Conservation (phyloP, 2,329 filamentous ascomycete species). For the Xylariomycetidae sp. region DNA sequence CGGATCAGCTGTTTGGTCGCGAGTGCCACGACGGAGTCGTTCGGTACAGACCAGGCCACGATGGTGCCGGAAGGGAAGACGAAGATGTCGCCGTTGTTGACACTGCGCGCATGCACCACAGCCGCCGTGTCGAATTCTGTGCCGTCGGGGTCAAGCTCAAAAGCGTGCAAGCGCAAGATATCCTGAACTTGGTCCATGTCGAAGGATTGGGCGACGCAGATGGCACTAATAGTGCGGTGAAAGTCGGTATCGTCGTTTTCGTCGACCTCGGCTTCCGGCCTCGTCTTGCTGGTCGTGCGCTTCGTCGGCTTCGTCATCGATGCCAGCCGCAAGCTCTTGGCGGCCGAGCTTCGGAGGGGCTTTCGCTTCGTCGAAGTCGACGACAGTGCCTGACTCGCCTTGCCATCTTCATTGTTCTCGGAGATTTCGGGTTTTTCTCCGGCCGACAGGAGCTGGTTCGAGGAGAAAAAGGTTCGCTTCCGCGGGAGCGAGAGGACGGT, state of each 20-base stretch:
- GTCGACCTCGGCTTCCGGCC: conserved; percentile 24
- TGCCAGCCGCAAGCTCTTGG: conserved; percentile 72
- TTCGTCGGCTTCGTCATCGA: conserved; percentile 69
- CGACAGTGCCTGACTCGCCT: conserved; percentile 3
- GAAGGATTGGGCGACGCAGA: conserved; percentile 58
- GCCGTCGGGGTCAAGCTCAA: conserved; percentile 55
- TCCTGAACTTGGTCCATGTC: conserved; percentile 55
- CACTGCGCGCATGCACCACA: conserved; percentile 56
- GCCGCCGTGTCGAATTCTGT: conserved; percentile 56
- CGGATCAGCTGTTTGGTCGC: conserved; percentile 67
- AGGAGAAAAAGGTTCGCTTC: conserved; percentile 60
- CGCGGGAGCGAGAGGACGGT: conserved; percentile 39
- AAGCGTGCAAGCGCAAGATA: conserved; percentile 53
- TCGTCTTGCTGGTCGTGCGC: conserved; percentile 34
- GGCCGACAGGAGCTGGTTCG: conserved; percentile 49
- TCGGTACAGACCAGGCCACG: conserved; percentile 83
- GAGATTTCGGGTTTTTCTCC: conserved; percentile 19
- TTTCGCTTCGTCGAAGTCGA: conserved; percentile 35
- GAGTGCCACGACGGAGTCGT: conserved; percentile 63
- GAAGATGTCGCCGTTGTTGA: conserved; percentile 77
- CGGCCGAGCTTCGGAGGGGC: conserved; percentile 35
- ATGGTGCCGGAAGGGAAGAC: conserved; percentile 93
- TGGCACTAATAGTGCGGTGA: conserved; percentile 44
- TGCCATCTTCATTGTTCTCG: conserved; percentile 3
- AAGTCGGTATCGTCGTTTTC: conserved; percentile 35